Conservation (phyloP, 495 filamentous ascomycete genomes). For the Penicillium maclennaniae region DNA sequence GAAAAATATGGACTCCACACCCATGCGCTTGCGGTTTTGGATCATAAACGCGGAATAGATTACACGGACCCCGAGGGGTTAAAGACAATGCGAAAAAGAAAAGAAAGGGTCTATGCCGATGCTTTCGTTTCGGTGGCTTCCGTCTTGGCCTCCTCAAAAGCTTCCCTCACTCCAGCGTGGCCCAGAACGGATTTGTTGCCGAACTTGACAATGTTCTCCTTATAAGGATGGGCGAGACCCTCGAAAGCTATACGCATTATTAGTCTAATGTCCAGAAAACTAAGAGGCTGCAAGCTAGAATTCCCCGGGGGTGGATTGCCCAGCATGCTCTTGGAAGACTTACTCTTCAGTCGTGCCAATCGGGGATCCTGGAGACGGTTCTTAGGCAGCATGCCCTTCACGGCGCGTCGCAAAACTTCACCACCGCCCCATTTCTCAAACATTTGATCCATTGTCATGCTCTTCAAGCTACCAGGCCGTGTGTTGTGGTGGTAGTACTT, state of each 20-base stretch:
- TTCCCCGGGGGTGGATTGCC: neutral
- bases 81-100: slow-evolving; percentile 15
- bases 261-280: neutral
- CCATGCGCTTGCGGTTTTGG: slow-evolving; percentile 46
- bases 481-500: slow-evolving; percentile 93
- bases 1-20: slow-evolving; percentile 40
- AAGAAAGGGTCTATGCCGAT: slow-evolving; percentile 18
- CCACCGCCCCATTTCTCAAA: slow-evolving; percentile 92
- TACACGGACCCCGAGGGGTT: slow-evolving; percentile 23
- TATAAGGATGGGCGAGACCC: slow-evolving; percentile 84
- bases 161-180: slow-evolving; percentile 44
- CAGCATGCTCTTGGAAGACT: slow-evolving; percentile 20
- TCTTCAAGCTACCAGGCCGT: slow-evolving; percentile 77
- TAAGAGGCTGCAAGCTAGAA: neutral
- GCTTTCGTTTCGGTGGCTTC: slow-evolving; percentile 5
- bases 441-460: slow-evolving; percentile 91
- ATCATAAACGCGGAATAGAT: slow-evolving; percentile 31
- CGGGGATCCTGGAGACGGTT: slow-evolving; percentile 83
- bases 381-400: slow-evolving; percentile 97
- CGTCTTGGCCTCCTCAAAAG: slow-evolving; percentile 40
- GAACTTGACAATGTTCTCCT: slow-evolving; percentile 77
- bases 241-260: slow-evolving; percentile 65
- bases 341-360: slow-evolving; percentile 82
- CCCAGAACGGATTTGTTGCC: slow-evolving; percentile 45
- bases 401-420: slow-evolving; percentile 87